These are phyloP conservation scores for Streptanthus diversifolius DNA, from an alignment of 345 rosid genomes.

Conservation along the genomic window DNA sequence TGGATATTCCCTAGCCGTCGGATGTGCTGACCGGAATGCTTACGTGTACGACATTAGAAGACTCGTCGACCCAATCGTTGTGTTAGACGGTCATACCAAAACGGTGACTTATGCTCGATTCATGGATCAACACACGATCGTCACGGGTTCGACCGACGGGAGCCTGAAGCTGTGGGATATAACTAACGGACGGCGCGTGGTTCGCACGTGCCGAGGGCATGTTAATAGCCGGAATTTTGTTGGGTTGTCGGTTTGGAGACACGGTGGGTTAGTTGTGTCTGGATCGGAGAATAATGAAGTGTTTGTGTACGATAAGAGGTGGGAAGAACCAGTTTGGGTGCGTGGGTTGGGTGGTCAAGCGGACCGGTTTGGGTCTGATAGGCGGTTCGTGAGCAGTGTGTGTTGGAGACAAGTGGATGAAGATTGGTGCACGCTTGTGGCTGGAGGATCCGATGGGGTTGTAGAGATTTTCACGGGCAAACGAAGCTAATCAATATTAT, in stretches of 20 bases:
- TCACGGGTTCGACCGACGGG: slow-evolving; percentile 66
- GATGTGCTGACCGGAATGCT: slow-evolving; percentile 68
- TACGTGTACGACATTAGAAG: slow-evolving; percentile 67
- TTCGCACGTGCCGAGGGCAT: slow-evolving; percentile 68
- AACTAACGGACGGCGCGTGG: slow-evolving; percentile 6
- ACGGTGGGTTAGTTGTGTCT: slow-evolving; percentile 67
- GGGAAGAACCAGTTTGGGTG: slow-evolving; percentile 80
- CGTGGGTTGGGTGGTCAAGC: slow-evolving; percentile 34
- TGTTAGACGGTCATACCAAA: slow-evolving; percentile 59
- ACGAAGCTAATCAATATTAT: slow-evolving; percentile 24
- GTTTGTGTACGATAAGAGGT: slow-evolving; percentile 70
- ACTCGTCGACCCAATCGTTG: slow-evolving; percentile 40
- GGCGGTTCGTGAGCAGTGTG: slow-evolving; percentile 70
- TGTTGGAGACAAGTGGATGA: slow-evolving; percentile 70
- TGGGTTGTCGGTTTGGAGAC: slow-evolving; percentile 75
- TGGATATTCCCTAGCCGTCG: slow-evolving; percentile 51
- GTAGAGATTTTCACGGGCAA: slow-evolving; percentile 53
- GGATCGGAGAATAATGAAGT: slow-evolving; percentile 79
- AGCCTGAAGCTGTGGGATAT: slow-evolving; percentile 66
- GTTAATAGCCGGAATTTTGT: slow-evolving; percentile 67
- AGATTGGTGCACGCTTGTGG: slow-evolving; percentile 61
- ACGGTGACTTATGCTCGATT: slow-evolving; percentile 70
- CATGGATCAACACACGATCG: slow-evolving; percentile 39
- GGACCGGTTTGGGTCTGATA: slow-evolving; percentile 1
- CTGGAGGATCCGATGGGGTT: slow-evolving; percentile 82